Percentiles rank a stretch among this genome's conserved stretches.
These are phyloP conservation scores for Elsinoe perseae DNA, from an alignment of 2,329 filamentous ascomycete genomes.

Conservation along the genomic window DNA sequence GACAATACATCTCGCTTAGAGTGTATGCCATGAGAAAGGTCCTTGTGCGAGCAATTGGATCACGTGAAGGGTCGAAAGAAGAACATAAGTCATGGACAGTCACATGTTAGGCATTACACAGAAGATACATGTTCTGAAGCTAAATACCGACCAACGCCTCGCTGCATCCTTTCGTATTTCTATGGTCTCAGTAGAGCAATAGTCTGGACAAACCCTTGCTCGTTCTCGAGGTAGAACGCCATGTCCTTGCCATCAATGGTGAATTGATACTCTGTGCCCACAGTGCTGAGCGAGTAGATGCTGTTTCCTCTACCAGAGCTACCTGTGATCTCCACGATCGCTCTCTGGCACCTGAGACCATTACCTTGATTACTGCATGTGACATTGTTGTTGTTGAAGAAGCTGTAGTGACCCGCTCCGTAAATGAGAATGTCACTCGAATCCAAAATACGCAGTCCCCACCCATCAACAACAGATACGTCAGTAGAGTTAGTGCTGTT, in stretches of 20 bases:
- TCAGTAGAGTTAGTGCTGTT: conserved; percentile 51
- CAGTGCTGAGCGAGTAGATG: conserved; percentile 42
- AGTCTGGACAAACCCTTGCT: conserved; percentile 38
- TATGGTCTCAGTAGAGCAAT: conserved; percentile 34
- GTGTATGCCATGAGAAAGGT: too few species aligned
- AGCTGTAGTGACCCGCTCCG: conserved; percentile 59
- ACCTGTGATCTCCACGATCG: conserved; percentile 43
- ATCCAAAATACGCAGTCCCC: conserved; percentile 56
- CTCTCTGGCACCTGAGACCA: conserved; percentile 40
- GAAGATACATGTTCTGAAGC: background rate
- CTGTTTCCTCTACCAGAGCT: conserved; percentile 29
- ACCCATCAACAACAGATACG: conserved; percentile 55
- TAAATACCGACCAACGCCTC: background rate
- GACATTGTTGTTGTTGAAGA: conserved; percentile 57
- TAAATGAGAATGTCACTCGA: conserved; percentile 51
- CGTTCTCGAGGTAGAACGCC: conserved; percentile 41
- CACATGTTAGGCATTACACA: background rate
- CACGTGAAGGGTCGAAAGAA: too few species aligned
- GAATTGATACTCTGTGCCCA: conserved; percentile 39
- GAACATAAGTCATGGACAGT: background rate
- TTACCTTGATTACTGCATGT: conserved; percentile 34
- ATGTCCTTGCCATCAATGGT: conserved; percentile 37
- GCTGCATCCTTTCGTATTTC: background rate
- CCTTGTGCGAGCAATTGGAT: too few species aligned
- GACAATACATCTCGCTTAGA: too few species aligned